A percentile compares a stretch with the other conserved stretches of the same genome.
Conservation (phyloP, 306 rosid species). For the Fragaria ananassa region DNA sequence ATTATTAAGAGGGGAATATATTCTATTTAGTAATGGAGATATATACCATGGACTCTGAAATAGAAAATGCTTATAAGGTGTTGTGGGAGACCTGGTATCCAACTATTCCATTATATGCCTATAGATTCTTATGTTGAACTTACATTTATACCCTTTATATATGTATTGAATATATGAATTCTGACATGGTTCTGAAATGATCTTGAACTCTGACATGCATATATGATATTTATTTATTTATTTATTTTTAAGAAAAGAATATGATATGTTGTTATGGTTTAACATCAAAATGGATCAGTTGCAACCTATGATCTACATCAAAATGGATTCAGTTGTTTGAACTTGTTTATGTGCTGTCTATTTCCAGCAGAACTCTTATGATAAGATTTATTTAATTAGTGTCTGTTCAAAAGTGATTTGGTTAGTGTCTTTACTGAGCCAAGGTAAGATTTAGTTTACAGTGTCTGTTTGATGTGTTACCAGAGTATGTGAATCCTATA, state of each 20-base stretch:
- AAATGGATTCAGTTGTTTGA: background rate
- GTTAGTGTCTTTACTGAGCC: background rate
- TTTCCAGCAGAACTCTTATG: background rate
- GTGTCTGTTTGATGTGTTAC: background rate
- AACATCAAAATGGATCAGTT: background rate
- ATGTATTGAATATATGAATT: background rate
- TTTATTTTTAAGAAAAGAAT: background rate
- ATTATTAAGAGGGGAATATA: background rate
- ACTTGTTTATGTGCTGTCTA: background rate
- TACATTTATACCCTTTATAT: slow-evolving; percentile 38
- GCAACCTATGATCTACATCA: background rate
- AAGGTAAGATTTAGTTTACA: background rate
- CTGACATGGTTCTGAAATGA: background rate
- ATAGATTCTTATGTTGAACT: slow-evolving; percentile 18
- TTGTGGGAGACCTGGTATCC: slow-evolving; percentile 17
- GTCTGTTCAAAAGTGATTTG: background rate
- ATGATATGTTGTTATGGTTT: background rate
- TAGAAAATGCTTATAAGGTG: background rate
- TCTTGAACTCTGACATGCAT: slow-evolving; percentile 8
- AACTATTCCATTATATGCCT: slow-evolving; percentile 10
- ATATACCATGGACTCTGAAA: background rate
- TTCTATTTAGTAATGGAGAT: slow-evolving; percentile 15
- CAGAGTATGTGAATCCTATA: background rate
- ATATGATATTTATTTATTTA: background rate
- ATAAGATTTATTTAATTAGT: background rate